phyloP scores from a whole-genome alignment of 2,329 filamentous ascomycete species.

The Microdochium trichocladiopsis region DNA sequence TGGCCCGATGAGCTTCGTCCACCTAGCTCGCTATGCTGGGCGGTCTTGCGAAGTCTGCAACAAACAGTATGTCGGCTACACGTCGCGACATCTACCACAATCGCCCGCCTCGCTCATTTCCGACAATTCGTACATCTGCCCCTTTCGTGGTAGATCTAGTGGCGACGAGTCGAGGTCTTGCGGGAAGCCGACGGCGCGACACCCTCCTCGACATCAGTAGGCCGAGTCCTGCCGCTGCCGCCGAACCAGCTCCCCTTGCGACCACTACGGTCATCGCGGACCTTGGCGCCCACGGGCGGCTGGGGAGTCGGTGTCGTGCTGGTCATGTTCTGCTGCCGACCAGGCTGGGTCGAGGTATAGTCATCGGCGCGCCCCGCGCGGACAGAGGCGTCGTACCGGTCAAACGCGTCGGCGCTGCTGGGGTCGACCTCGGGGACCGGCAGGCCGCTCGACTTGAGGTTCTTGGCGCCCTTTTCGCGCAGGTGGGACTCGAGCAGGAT shows the following conservation, averaged over 20 bases:
- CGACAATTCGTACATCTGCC: too few relatives aligned
- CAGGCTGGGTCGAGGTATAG: constrained; percentile 1
- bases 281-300: constrained; percentile 13
- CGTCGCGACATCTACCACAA: too few relatives aligned
- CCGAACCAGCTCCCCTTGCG: constrained; percentile 14
- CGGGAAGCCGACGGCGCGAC: constrained; percentile 4
- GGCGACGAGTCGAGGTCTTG: constrained; percentile 8
- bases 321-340: constrained; percentile 1
- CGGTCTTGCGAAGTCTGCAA: too few relatives aligned
- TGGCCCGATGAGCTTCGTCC: too few relatives aligned
- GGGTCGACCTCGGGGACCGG: constrained; percentile 41
- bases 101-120: too few relatives aligned
- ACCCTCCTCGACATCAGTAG: constrained; percentile 18
- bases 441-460: constrained; percentile 37
- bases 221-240: constrained; percentile 17
- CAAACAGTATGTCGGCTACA: too few relatives aligned
- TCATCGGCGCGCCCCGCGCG: constrained; percentile 4
- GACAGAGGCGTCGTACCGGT: constrained; percentile 21
- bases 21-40: too few relatives aligned
- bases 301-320: constrained; percentile 5
- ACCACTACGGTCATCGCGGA: constrained; percentile 12
- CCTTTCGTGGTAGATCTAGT: too few relatives aligned
- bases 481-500: constrained; percentile 62
- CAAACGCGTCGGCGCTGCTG: constrained; percentile 44
- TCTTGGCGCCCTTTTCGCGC: constrained; percentile 58